These are phyloP conservation scores for Suillus spraguei DNA, from an alignment of 768 basidiomycete species.

Conservation along the genomic window DNA sequence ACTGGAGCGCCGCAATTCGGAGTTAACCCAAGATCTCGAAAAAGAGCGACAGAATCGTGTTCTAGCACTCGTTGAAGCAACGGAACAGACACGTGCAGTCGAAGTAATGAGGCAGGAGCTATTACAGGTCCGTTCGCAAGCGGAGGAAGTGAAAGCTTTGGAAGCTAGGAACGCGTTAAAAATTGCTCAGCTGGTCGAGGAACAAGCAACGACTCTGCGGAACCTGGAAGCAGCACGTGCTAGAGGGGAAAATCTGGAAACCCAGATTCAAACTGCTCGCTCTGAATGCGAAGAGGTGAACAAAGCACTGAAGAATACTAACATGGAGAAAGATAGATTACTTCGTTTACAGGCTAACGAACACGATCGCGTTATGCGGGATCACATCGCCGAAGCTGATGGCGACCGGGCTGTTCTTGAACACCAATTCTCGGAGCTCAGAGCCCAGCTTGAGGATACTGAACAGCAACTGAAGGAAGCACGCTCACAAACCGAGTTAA, in stretches of 20 bases:
- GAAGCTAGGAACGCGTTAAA: constrained; percentile 67
- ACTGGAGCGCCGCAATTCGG: constrained; percentile 63
- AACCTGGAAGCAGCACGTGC: constrained; percentile 76
- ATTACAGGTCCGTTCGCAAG: constrained; percentile 58
- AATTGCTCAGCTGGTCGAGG: constrained; percentile 66
- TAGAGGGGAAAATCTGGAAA: constrained; percentile 74
- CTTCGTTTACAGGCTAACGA: constrained; percentile 72
- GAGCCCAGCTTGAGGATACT: constrained; percentile 59
- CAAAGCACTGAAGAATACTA: constrained; percentile 65
- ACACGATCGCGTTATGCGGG: constrained; percentile 69
- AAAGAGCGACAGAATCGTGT: constrained; percentile 55
- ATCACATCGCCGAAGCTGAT: constrained; percentile 91
- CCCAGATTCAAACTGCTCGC: constrained; percentile 70
- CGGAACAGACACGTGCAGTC: constrained; percentile 61
- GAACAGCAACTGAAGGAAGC: constrained; percentile 67
- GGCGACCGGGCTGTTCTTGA: constrained; percentile 93
- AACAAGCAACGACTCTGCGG: constrained; percentile 71
- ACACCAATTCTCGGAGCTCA: constrained; percentile 78
- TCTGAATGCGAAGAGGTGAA: constrained; percentile 70
- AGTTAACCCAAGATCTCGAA: constrained; percentile 58
- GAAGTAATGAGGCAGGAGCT: constrained; percentile 68
- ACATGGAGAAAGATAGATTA: constrained; percentile 78
- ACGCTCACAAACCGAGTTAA: constrained; percentile 59
- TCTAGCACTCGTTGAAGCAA: constrained; percentile 65
- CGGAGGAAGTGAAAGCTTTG: constrained; percentile 66